Conservation (phyloP, 371 early-diverging fungal genomes). For the Mortierella polycephala region DNA sequence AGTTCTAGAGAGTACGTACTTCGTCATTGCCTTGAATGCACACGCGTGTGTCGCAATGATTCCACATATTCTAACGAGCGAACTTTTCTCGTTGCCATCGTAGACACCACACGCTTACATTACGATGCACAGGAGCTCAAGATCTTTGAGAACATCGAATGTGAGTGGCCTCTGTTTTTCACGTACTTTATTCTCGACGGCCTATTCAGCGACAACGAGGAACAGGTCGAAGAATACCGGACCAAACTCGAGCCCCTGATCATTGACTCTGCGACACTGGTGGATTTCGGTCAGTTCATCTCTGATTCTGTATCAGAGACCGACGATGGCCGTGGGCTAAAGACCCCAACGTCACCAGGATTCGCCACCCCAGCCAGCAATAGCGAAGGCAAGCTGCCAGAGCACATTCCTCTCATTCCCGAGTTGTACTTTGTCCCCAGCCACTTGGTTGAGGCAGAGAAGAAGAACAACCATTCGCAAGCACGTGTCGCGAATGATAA, state of each 20-base stretch:
- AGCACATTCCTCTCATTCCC: conserved; percentile 70
- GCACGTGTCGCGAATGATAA: conserved; percentile 88
- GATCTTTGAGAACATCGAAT: conserved; percentile 89
- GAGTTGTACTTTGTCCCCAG: conserved; percentile 88
- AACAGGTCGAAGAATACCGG: conserved; percentile 79
- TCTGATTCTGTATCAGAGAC: conserved; percentile 53
- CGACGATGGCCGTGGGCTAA: conserved; percentile 40
- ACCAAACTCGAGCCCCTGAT: conserved; percentile 74
- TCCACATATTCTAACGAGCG: background rate
- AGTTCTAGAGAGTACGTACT: conserved; percentile 66
- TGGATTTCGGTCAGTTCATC: conserved; percentile 55
- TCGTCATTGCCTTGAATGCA: background rate
- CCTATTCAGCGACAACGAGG: conserved; percentile 73
- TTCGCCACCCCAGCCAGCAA: conserved; percentile 36
- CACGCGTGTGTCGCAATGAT: background rate
- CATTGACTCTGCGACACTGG: conserved; percentile 72
- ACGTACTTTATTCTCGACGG: conserved; percentile 91
- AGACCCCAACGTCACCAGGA: conserved; percentile 51
- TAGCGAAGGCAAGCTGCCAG: conserved; percentile 48
- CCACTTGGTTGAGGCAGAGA: conserved; percentile 81
- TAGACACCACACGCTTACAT: conserved; percentile 79
- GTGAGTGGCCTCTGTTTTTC: conserved; percentile 94
- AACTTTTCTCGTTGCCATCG: background rate
- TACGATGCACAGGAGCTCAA: conserved; percentile 88
- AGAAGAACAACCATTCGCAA: conserved; percentile 77